Conservation (phyloP, 164 flowering plant genomes). For the Magnolia officinalis region DNA sequence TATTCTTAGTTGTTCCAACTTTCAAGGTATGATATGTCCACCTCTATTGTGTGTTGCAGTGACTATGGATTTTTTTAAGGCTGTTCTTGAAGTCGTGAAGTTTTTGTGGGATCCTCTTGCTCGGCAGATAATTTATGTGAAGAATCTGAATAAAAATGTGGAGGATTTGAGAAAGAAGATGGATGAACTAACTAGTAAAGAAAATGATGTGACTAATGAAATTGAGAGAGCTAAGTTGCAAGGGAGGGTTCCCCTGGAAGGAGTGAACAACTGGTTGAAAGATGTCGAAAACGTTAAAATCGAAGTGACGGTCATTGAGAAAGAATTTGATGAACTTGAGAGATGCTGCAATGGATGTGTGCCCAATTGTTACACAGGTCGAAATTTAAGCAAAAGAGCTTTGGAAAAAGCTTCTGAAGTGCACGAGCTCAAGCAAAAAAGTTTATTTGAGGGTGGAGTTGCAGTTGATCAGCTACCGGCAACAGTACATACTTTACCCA, state of each 20-base stretch:
- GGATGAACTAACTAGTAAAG: neutral
- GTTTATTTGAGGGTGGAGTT: conserved; percentile 5
- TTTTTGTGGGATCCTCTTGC: neutral
- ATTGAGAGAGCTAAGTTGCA: neutral
- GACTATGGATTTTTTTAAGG: neutral
- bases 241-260: neutral
- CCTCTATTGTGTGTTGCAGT: neutral
- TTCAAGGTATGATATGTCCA: neutral
- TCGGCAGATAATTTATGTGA: neutral
- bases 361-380: neutral
- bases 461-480: neutral
- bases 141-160: neutral
- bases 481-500: neutral
- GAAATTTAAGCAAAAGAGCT: neutral
- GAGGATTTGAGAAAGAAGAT: neutral
- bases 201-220: neutral
- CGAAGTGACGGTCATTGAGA: neutral
- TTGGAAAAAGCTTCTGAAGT: neutral
- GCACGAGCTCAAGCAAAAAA: neutral
- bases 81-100: neutral
- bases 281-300: neutral
- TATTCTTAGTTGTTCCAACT: neutral
- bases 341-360: neutral
- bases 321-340: neutral
- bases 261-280: neutral